Base-by-base conservation (phyloP, 805 yeast genomes). In the Candida chauliodis region DNA sequence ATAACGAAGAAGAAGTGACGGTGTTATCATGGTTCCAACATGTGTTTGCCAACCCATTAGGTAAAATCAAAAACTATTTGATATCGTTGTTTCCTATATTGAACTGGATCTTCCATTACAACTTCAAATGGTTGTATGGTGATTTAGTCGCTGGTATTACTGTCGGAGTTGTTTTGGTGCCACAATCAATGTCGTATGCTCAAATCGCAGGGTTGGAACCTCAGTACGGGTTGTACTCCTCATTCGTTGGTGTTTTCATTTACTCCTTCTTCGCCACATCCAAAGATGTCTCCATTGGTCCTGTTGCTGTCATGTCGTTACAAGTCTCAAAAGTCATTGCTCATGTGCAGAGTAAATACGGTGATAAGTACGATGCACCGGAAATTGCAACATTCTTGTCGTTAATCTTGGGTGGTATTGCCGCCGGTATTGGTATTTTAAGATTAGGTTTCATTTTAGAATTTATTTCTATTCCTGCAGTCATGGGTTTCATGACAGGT, bases 161-260 rank as follows among this genome's bases (percentile, higher is more conserved):
- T 1, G 95, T 90, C 15, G 97, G 97, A 31, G 79, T 85, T 44
- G 96, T 90, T 14, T 73, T 89, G 48, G 96, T 90, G 21, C 97
- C 97, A 3, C 97, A 90, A 61, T 81, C 93, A 3, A 90, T 90
- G 97, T 89, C 96, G 0, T 90, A 90, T 56, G 97, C 97, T 7
- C 79, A 76, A 54, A 66, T 90, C 45, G 97, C 97, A 5, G 80
- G 84, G 4, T 72, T 90, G 44, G 70, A 79, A 4, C 79, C 95
- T 5, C 83, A 89, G 58, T 90, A 81, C 51, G 97, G 97, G 35
- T 74, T 90, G 33, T 90, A 90, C 62, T 86, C 96, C 10, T 85
- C 95, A 0, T 90, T 90, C 53, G 81, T 90, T 33, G 97, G 97
- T 55, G 95, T 89, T 9, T 75, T 88, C 53, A 77, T 84, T 37